Percentiles rank a stretch among this genome's conserved stretches.
phyloP scores from a whole-genome alignment of 148 eudicot species.

The Rhododendron williamsianum region DNA sequence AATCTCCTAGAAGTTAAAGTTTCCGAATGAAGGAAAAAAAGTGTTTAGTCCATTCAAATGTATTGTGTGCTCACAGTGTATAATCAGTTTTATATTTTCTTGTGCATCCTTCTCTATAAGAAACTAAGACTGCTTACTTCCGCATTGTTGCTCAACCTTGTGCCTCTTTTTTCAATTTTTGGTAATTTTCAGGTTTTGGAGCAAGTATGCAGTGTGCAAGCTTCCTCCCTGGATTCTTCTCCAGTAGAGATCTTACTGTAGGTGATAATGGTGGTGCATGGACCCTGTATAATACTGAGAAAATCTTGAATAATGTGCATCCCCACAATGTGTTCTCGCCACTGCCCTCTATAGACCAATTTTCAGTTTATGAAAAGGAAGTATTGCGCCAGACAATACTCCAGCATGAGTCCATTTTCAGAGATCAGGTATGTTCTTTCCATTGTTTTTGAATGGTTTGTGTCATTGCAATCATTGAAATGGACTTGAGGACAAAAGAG shows the following conservation, averaged over 20 bases:
- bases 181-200: constrained; percentile 10
- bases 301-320: constrained; percentile 18
- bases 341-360: constrained; percentile 19
- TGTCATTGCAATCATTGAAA: background rate
- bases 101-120: background rate
- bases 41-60: background rate
- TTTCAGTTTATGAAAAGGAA: constrained; percentile 34
- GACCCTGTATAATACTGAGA: constrained; percentile 23
- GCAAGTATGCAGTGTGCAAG: constrained; percentile 40
- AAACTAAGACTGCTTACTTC: background rate
- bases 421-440: constrained; percentile 41
- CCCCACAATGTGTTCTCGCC: constrained; percentile 20
- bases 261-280: constrained; percentile 26
- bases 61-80: background rate
- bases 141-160: background rate
- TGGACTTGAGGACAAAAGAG: background rate
- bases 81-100: background rate
- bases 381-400: constrained; percentile 50
- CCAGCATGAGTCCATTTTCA: constrained; percentile 45
- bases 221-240: constrained; percentile 33
- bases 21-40: background rate
- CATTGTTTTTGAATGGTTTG: background rate
- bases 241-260: constrained; percentile 35
- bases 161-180: background rate
- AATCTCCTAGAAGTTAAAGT: background rate